A percentile compares a stretch with the other conserved stretches of the same genome.
These are phyloP conservation scores for Pleurotus djamor DNA, from an alignment of 768 basidiomycete species.

Conservation along the genomic window DNA sequence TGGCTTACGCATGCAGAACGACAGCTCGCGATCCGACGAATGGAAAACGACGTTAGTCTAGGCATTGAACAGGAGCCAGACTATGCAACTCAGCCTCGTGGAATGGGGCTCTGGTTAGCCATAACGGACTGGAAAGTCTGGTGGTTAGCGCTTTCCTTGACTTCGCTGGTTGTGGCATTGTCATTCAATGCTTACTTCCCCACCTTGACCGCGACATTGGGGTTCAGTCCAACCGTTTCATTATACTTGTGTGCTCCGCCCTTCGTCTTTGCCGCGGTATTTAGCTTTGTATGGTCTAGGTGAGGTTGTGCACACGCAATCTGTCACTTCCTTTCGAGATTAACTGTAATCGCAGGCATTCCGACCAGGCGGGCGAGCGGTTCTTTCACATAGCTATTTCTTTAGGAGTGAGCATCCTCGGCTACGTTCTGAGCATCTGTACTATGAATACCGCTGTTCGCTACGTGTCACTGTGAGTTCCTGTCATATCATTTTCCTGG, in stretches of 20 bases:
- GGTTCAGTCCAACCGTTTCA: constrained; percentile 46
- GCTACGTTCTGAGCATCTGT: constrained; percentile 1
- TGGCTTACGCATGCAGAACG: constrained; percentile 36
- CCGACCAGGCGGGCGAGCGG: neutral
- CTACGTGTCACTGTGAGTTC: constrained; percentile 3
- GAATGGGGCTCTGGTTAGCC: constrained; percentile 21
- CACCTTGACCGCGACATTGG: constrained; percentile 49
- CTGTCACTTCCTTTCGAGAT: neutral
- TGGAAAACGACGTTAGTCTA: constrained; percentile 40
- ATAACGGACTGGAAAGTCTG: constrained; percentile 62
- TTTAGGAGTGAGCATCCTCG: neutral
- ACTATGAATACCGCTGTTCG: constrained; percentile 7
- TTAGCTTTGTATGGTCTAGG: neutral
- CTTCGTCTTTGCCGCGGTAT: constrained; percentile 15
- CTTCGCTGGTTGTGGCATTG: constrained; percentile 42
- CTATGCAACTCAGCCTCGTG: too few relatives aligned
- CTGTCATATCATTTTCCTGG: too few relatives aligned
- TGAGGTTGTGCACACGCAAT: neutral
- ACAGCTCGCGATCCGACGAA: constrained; percentile 39
- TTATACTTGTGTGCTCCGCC: constrained; percentile 56
- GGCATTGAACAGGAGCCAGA: too few relatives aligned
- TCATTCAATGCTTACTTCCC: constrained; percentile 59
- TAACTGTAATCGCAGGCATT: constrained; percentile 7
- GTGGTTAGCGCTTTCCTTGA: constrained; percentile 42
- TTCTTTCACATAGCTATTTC: constrained; percentile 1